phyloP scores from a whole-genome alignment of 345 rosid species.

The Murraya paniculata region DNA sequence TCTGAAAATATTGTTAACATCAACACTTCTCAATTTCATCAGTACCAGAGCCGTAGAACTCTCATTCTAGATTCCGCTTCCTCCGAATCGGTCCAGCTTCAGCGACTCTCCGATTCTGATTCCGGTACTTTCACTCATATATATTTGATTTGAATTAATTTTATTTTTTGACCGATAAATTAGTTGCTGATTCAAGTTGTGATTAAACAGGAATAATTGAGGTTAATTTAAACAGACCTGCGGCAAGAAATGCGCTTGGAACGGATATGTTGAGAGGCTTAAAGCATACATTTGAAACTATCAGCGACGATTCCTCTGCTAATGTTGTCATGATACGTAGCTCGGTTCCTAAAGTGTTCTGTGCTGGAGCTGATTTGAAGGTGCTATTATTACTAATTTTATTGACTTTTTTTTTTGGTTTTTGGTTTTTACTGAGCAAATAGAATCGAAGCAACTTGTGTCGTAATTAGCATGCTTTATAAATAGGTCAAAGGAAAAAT shows the following conservation, averaged over 20 bases:
- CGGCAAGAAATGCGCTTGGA: conserved; percentile 70
- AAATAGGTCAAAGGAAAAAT: neutral
- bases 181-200: conserved; percentile 4
- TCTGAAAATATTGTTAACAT: neutral
- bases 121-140: conserved; percentile 43
- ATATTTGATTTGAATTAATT: too few species aligned
- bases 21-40: conserved; percentile 19
- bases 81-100: conserved; percentile 63
- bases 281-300: conserved; percentile 50
- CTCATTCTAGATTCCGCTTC: conserved; percentile 62
- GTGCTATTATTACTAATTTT: conserved; percentile 22
- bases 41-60: conserved; percentile 44
- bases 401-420: neutral
- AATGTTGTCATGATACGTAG: conserved; percentile 71
- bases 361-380: conserved; percentile 98
- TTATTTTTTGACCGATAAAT: too few species aligned
- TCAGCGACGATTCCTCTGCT: conserved; percentile 52
- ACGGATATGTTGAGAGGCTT: conserved; percentile 71
- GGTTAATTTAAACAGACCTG: conserved; percentile 72
- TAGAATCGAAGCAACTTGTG: neutral
- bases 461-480: neutral
- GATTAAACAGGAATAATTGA: conserved; percentile 64
- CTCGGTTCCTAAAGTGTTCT: conserved; percentile 73
- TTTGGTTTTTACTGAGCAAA: neutral
- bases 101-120: conserved; percentile 54